Evolutionary conservation across 2,329 filamentous ascomycete species (phyloP), one percentile per base, ranked within the genome.

Genomic region (Chrysoporthe puriensis): DNA sequence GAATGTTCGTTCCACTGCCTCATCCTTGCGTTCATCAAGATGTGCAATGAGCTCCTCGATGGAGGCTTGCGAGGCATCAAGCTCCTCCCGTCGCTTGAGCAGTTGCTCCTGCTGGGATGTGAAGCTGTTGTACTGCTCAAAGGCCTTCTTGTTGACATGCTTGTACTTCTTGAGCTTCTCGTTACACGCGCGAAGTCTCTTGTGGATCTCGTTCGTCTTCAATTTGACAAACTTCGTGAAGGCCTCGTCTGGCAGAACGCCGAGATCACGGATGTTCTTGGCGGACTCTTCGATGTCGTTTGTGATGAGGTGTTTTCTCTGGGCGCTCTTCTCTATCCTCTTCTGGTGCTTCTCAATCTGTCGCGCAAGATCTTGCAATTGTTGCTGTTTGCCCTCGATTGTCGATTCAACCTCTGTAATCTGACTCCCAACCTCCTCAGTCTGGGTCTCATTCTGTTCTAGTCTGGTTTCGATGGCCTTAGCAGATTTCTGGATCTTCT

Each of bases 111-210:
- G 91, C 79, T 97, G 93, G 62, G 90, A 91, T 8, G 95, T 97
- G 78, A 98, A 99, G 81, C 90, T 97, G 81, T 95, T 96, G 83
- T 98, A 99, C 78, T 99, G 96, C 80, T 99, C 96, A 76, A 98
- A 97, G 0, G 96, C 96, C 81, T 99, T 98, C 82, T 98, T 99
- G 86, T 99, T 99, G 81, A 99, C 94, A 75, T 97, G 93, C 66
- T 94, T 93, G 81, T 96, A 98, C 77, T 97, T 97, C 82, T 98
- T 98, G 65, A 98, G 84, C 0, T 92, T 90, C 73, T 97, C 93
- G 71, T 97, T 96, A 75, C 95, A 93, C 75, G 94, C 96, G 80
- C 96, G 94, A 34, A 98, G 87, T 66, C 90, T 90, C 52, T 82
- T 82, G n/a, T 83, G 82, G 68, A 88, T 87, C 84, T 85, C 88